Evolutionary conservation across 2,329 filamentous ascomycete species (phyloP), one percentile per base, ranked within the genome.

Genomic region (Periconia digitata): DNA sequence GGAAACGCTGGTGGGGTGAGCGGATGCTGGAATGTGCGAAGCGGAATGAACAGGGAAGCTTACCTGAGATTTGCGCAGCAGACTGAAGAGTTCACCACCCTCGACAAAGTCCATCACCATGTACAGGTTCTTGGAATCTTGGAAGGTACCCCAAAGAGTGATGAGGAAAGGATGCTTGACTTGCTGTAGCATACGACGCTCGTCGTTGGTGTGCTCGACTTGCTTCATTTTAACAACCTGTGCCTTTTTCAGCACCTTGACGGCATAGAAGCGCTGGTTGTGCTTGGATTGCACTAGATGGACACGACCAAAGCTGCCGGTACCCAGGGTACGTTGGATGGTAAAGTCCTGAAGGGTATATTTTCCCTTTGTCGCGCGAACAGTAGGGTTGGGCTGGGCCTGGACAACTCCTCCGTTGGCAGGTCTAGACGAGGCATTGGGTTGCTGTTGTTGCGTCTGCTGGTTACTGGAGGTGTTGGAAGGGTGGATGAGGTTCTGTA

Each of bases 91-190:
- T 79, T 99, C 94, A 66, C 94, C 94, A 60, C 94, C 94, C 74
- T 99, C 94, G 45, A 99, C 92, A 77, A 99, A 99, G 73, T 99
- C 94, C 94, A 99, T 99, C 64, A 99, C 94, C 94, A 99, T 99
- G 82, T 99, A 99, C 29, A 99, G 78, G 70, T 96, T 97, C 75
- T 86, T 91, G 43, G 86, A 83, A 67, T 99, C 94, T 71, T 97
- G 92, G 73, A 97, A 99, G 8, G 94, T 99, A 49, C 94, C 94
- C 94, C 94, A 99, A 35, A 99, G 79, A 1, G 94, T 99, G 69
- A 99, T 94, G 55, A 99, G 79, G 76, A 99, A 99, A 12, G 94
- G 92, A 74, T 99, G 92, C 73, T 96, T 95, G 71, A 97, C 94
- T 71, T 95, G 89, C 70, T 90, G 89, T 64, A 99, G 77, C 94